Base-by-base conservation (phyloP, 2,329 filamentous ascomycete genomes). In the Cryoendolithus antarcticus region DNA sequence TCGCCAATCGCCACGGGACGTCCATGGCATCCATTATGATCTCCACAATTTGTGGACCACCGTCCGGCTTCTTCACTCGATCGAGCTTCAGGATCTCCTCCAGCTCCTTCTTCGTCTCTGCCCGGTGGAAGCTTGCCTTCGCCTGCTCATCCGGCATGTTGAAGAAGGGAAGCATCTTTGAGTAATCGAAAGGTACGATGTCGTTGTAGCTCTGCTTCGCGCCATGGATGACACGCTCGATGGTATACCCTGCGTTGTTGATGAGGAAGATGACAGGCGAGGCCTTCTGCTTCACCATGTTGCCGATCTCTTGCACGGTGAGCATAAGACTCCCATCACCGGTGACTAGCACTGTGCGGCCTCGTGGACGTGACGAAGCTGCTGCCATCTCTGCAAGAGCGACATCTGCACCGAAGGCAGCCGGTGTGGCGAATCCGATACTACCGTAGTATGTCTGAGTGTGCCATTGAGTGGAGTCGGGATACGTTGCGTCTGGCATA, bases 281-380 rank as follows among this genome's bases (percentile, higher is more conserved):
- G 11, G 60, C 47, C 6, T 57, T 47, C 2, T 57, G 48, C 37
- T 51, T 51, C 47, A 82, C 73, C 48, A 81, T 80, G 2, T 74
- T 78, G 8, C 71, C 70, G 3, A 83, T 60, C 46, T 80, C 77
- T 52, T 82, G 78, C 0, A 69, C 75, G 0, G 77, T 82, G 61
- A 80, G 71, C 53, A 78, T 74, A 40, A 79, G 65, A 44, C 69
- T 74, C 4, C 75, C 75, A 39, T 80, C 75, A n/a, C 75, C 75
- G 30, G 75, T 74, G 43, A 75, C 66, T 60, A 82, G 71, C 46
- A 80, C 72, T 42, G 82, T 69, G 44, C 74, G 77, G 3, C 77
- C 77, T 29, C 44, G 33, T n/a, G 41, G 15, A 19, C 38, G 32
- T 27, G 32, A 41, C 31, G 35, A 50, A 43, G 9, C 55, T 9